These are phyloP conservation scores for Colletotrichum coccodes DNA, from an alignment of 2,329 filamentous ascomycete genomes.

Conservation along the genomic window DNA sequence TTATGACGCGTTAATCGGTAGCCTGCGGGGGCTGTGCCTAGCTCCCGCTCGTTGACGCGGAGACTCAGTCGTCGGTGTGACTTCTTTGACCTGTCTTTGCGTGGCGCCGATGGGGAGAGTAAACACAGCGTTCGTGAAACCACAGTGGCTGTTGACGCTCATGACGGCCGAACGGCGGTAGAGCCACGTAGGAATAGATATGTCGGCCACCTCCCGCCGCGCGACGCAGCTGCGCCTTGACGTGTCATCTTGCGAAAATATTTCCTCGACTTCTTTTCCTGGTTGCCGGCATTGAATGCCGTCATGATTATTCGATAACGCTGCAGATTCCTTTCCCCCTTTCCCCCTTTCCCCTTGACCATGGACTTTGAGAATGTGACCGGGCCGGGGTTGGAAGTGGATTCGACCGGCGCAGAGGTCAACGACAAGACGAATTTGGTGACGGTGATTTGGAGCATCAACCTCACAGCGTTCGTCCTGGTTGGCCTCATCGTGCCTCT, in stretches of 20 bases:
- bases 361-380: conserved; percentile 10
- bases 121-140: conserved; percentile 15
- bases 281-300: conserved; percentile 8
- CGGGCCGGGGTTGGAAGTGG: background rate
- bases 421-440: conserved; percentile 5
- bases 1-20: background rate
- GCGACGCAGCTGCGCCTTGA: background rate
- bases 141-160: background rate
- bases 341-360: background rate
- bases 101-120: background rate
- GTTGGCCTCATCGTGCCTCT: conserved; percentile 22
- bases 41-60: conserved; percentile 12
- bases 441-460: conserved; percentile 22
- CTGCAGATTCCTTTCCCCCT: background rate
- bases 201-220: background rate
- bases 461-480: conserved; percentile 27
- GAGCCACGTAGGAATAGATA: background rate
- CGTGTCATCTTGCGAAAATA: background rate
- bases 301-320: background rate
- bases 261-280: background rate
- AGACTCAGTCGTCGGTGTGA: background rate
- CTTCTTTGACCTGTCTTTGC: conserved; percentile 15
- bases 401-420: background rate
- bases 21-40: conserved; percentile 1
- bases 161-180: background rate